These are phyloP conservation scores for Penicillium pulvis DNA, from an alignment of 495 filamentous ascomycete genomes.

Conservation along the genomic window DNA sequence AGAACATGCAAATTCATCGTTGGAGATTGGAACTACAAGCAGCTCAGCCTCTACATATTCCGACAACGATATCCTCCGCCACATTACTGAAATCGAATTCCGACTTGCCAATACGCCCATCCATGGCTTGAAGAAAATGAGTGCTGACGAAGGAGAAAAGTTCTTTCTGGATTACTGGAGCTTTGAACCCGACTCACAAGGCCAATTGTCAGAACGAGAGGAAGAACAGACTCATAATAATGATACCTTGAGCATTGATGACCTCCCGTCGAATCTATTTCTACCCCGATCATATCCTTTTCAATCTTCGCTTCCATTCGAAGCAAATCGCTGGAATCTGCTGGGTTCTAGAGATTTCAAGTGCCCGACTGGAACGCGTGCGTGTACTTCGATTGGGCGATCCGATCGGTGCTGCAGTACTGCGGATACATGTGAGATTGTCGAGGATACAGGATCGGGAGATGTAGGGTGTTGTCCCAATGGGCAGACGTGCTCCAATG, in stretches of 20 bases:
- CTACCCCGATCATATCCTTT: slow-evolving; percentile 33
- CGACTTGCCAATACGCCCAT: slow-evolving; percentile 21
- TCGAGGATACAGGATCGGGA: slow-evolving; percentile 71
- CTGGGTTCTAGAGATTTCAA: slow-evolving; percentile 56
- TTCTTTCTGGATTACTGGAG: slow-evolving; percentile 70
- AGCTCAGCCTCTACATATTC: not conserved
- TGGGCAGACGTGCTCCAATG: slow-evolving; percentile 67
- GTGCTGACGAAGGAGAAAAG: slow-evolving; percentile 78
- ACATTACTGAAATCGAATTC: slow-evolving; percentile 26
- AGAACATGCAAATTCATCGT: not conserved
- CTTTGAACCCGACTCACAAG: slow-evolving; percentile 36
- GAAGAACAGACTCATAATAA: not conserved
- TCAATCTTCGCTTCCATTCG: slow-evolving; percentile 37
- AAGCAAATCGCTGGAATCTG: not conserved
- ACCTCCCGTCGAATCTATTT: slow-evolving; percentile 16
- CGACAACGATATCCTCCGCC: slow-evolving; percentile 20
- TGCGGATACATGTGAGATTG: slow-evolving; percentile 67
- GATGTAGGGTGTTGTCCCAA: slow-evolving; percentile 84
- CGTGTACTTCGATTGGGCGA: slow-evolving; percentile 68
- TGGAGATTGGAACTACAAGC: not conserved
- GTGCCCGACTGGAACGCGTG: slow-evolving; percentile 70
- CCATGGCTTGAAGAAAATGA: slow-evolving; percentile 72
- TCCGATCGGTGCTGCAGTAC: slow-evolving; percentile 76
- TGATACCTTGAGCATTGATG: not conserved
- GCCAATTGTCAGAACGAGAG: slow-evolving; percentile 12